Percentiles rank a stretch among this genome's conserved stretches.
phyloP scores from a whole-genome alignment of 192 early-diverging fungal genomes.

The Globomyces pollinis-pini region DNA sequence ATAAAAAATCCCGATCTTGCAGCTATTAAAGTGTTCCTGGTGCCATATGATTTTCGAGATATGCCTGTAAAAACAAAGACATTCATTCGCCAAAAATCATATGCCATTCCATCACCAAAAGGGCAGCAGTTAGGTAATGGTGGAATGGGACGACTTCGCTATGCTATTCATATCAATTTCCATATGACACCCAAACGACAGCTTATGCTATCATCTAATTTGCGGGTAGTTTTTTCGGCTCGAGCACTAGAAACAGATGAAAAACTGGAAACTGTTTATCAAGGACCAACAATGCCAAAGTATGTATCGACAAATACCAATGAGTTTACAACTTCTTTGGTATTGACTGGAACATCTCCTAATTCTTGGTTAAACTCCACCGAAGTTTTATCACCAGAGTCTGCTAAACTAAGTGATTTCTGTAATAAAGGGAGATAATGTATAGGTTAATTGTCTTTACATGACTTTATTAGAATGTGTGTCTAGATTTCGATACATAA shows the following conservation, averaged over 20 bases:
- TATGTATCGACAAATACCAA: conserved; percentile 20
- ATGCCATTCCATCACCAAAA: conserved; percentile 27
- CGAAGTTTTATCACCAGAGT: no score
- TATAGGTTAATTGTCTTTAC: no score
- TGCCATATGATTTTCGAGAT: conserved; percentile 71
- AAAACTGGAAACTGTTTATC: conserved; percentile 48
- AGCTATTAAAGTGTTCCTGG: conserved; percentile 68
- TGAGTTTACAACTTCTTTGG: no score
- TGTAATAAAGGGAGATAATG: no score
- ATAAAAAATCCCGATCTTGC: conserved; percentile 74
- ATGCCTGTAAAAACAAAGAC: conserved; percentile 69
- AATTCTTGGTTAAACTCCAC: no score
- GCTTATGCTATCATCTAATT: conserved; percentile 54
- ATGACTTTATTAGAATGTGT: no score
- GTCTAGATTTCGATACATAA: no score
- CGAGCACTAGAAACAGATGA: conserved; percentile 58
- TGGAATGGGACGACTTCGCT: conserved; percentile 43
- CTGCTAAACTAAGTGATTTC: no score
- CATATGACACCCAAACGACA: conserved; percentile 44
- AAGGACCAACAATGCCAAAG: conserved; percentile 48
- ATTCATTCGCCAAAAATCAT: conserved; percentile 72
- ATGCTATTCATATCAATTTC: conserved; percentile 75
- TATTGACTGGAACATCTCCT: no score
- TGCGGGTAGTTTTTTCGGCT: conserved; percentile 71
- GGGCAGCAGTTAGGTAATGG: no score